Percentiles rank a stretch among this genome's conserved stretches.
Evolutionary conservation across 768 basidiomycete genomes (phyloP).

Genomic region (Lentinula guzmanii): DNA sequence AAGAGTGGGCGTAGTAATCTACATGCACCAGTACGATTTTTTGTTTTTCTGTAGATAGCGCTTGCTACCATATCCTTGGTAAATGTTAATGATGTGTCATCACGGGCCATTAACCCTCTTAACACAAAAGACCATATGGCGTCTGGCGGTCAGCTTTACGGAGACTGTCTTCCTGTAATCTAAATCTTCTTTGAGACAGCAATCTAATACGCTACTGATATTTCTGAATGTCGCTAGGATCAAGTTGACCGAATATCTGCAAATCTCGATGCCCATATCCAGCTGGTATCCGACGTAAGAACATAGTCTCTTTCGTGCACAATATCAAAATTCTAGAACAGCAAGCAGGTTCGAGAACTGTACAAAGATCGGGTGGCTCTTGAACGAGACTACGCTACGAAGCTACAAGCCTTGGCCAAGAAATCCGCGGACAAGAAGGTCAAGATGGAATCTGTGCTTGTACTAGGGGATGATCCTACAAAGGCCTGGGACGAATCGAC

Average conservation of each 20-base stretch:
- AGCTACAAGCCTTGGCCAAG: conserved; percentile 58
- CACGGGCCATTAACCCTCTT: too few species aligned
- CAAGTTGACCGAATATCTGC: conserved; percentile 61
- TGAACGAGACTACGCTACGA: conserved; percentile 75
- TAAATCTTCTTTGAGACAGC: conserved; percentile 1
- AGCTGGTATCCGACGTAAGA: conserved; percentile 58
- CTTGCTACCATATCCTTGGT: too few species aligned
- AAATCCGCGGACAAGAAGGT: conserved; percentile 69
- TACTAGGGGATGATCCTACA: conserved; percentile 64
- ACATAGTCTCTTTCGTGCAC: background rate
- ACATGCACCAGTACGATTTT: too few species aligned
- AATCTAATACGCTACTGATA: conserved; percentile 6
- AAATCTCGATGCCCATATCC: conserved; percentile 61
- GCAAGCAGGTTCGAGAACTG: conserved; percentile 60
- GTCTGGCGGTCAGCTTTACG: conserved; percentile 33
- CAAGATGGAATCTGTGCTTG: conserved; percentile 46
- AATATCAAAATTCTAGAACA: background rate
- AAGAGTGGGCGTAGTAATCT: too few species aligned
- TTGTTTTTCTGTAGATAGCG: too few species aligned
- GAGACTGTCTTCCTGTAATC: conserved; percentile 47
- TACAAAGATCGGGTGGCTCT: conserved; percentile 60
- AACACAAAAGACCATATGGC: background rate
- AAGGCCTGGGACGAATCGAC: conserved; percentile 51
- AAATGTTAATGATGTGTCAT: too few species aligned
- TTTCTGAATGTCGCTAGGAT: conserved; percentile 37